Base-by-base conservation (phyloP, 495 filamentous ascomycete species). In the Aspergillus carlsbadensis region DNA sequence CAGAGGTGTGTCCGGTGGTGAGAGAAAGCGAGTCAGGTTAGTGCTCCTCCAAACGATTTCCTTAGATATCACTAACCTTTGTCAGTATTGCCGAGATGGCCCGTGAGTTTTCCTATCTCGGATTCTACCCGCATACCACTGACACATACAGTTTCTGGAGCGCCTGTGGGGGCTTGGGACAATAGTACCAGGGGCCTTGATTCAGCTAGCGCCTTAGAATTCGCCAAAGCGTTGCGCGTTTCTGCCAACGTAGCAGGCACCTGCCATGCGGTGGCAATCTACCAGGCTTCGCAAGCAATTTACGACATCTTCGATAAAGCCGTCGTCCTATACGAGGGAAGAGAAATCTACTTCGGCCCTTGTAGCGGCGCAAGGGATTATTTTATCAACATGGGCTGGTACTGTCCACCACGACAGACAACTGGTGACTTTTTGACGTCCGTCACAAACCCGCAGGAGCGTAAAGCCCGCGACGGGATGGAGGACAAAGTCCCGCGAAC, bases 121-220 rank as follows among this genome's bases (percentile, higher is more conserved):
- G 2, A 15, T 10, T n/a, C n/a, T n/a, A 33, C 21, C 24, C 8
- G 10, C 14, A 47, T 76, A 33, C 47, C 60, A 31, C 76, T 76
- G 41, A 55, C 74, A 8, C 5, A 54, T 79, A 78, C 39, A 68
- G 65, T 90, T 15, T 87, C 87, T 5, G 85, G 89, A 51, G 86
- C 87, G 8, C 84, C 85, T 46, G 74, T 96, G 18, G 80, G 81
- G 26, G 88, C 83, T 11, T 95, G 90, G 89, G 91, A 96, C 62
- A 95, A 96, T 69, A 86, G 82, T 49, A 93, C 91, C 6, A 82
- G 91, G 53, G 91, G 91, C 15, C 76, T 96, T 7, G 91, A 96
- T 67, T 87, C 89, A 6, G 88, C 86, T 17, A 94, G 90, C 11
- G 91, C 91, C 0, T 76, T 95, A 31, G 88, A 92, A 29, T 78